Conservation (phyloP, 148 eudicot species). For the Heliamphora exappendiculata region DNA sequence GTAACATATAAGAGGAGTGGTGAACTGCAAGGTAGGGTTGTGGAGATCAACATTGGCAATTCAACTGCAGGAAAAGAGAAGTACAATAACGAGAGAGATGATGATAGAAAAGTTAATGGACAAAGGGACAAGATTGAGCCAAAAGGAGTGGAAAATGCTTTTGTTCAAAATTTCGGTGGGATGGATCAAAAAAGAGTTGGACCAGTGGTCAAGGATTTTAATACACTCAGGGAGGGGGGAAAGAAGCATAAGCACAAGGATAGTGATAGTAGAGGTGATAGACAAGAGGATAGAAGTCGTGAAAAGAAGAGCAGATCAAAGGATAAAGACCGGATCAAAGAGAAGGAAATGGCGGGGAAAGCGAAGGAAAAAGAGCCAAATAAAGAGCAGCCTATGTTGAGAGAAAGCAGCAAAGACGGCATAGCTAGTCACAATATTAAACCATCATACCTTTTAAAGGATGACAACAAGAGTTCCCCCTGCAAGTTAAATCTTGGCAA, state of each 20-base stretch:
- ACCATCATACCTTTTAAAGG: constrained; percentile 18
- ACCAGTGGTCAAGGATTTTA: constrained; percentile 15
- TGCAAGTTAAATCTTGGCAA: constrained; percentile 23
- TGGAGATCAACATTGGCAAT: constrained; percentile 10
- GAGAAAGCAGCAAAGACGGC: constrained; percentile 13
- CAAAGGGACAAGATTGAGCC: background rate
- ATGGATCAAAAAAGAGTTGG: constrained; percentile 16
- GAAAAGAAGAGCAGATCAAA: constrained; percentile 21
- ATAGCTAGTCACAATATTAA: constrained; percentile 5
- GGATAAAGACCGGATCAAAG: constrained; percentile 15
- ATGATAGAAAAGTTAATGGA: constrained; percentile 12
- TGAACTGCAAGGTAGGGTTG: constrained; percentile 11
- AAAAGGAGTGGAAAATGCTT: background rate
- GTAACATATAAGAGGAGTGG: constrained; percentile 11
- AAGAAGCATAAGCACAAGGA: constrained; percentile 16
- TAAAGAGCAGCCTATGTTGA: constrained; percentile 12
- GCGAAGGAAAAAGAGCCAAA: constrained; percentile 16
- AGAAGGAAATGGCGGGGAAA: constrained; percentile 21
- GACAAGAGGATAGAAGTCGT: constrained; percentile 12
- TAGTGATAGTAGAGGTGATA: constrained; percentile 19
- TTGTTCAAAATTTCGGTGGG: background rate
- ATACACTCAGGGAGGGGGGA: constrained; percentile 18
- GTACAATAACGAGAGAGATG: constrained; percentile 13
- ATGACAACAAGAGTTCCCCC: constrained; percentile 12
- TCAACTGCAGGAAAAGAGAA: constrained; percentile 9